Conservation (phyloP, 768 basidiomycete genomes). For the Russula olivacea region DNA sequence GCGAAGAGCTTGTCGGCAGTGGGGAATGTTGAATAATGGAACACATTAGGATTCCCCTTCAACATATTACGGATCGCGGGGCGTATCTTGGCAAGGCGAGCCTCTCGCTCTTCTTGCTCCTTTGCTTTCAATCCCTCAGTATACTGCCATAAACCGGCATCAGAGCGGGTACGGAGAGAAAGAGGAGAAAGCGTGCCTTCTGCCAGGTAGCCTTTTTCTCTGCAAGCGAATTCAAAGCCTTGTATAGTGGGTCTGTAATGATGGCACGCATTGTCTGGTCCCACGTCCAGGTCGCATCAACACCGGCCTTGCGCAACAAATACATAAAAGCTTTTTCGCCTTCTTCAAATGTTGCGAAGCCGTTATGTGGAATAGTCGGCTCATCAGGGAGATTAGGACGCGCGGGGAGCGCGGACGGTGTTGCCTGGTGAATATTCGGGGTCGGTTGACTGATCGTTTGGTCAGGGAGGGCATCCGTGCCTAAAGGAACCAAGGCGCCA, state of each 20-base stretch:
- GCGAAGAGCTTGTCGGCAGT: slow-evolving; percentile 85
- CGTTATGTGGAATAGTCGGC: slow-evolving; percentile 84
- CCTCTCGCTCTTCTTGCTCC: slow-evolving; percentile 81
- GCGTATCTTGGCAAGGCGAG: slow-evolving; percentile 76
- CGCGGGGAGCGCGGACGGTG: slow-evolving; percentile 57
- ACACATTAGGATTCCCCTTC: slow-evolving; percentile 79
- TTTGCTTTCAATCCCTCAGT: slow-evolving; percentile 69
- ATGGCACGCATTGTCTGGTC: slow-evolving; percentile 97
- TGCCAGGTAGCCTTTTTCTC: slow-evolving; percentile 95
- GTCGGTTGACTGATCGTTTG: slow-evolving; percentile 45
- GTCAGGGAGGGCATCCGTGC: slow-evolving; percentile 29
- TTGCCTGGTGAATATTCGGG: slow-evolving; percentile 52
- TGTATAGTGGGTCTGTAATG: slow-evolving; percentile 97
- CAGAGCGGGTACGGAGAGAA: slow-evolving; percentile 4
- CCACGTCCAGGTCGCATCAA: slow-evolving; percentile 94
- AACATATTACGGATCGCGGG: slow-evolving; percentile 85
- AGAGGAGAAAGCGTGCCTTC: slow-evolving; percentile 52
- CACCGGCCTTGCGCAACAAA: slow-evolving; percentile 81
- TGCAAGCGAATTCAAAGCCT: slow-evolving; percentile 84
- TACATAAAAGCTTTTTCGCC: slow-evolving; percentile 94
- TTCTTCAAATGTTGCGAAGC: slow-evolving; percentile 79
- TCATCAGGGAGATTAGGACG: slow-evolving; percentile 81
- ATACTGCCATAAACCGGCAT: slow-evolving; percentile 45
- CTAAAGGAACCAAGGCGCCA: slow-evolving; percentile 16
- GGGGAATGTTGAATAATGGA: slow-evolving; percentile 85